These are phyloP conservation scores for Myxozyma kluyveri DNA, from an alignment of 805 yeast genomes.

Conservation along the genomic window DNA sequence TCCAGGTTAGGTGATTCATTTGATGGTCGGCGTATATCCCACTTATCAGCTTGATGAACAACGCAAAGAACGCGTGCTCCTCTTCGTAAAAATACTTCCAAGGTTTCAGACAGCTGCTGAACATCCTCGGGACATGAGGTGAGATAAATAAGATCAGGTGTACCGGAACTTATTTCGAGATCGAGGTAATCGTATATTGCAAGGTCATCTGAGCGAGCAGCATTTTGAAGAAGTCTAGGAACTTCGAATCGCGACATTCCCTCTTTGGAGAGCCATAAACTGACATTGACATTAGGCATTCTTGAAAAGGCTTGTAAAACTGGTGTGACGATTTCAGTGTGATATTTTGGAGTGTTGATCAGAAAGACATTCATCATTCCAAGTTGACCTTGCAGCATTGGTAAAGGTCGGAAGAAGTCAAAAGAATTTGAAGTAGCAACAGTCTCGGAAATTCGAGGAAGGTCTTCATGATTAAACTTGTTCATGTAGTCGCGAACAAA, in stretches of 20 bases:
- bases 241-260: conserved; percentile 19
- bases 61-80: conserved; percentile 27
- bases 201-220: background rate
- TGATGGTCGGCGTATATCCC: conserved; percentile 17
- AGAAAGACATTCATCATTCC: conserved; percentile 8
- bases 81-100: conserved; percentile 2
- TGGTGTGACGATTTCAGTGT: conserved; percentile 26
- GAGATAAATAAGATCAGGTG: conserved; percentile 20
- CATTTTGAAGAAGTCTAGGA: conserved; percentile 12
- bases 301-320: conserved; percentile 14
- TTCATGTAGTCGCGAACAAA: no score
- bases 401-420: no score
- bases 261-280: conserved; percentile 15
- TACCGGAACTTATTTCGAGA: background rate
- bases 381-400: background rate
- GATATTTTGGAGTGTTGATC: conserved; percentile 25
- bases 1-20: conserved; percentile 13
- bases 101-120: conserved; percentile 13
- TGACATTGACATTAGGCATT: conserved; percentile 15
- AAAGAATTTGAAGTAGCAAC: no score
- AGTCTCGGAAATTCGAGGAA: no score
- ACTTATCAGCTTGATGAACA: conserved; percentile 25
- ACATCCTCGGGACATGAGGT: conserved; percentile 28
- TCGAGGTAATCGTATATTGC: background rate
- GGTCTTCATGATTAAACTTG: no score